Conservation (phyloP, 2,329 filamentous ascomycete genomes). For the Fusarium sp. region DNA sequence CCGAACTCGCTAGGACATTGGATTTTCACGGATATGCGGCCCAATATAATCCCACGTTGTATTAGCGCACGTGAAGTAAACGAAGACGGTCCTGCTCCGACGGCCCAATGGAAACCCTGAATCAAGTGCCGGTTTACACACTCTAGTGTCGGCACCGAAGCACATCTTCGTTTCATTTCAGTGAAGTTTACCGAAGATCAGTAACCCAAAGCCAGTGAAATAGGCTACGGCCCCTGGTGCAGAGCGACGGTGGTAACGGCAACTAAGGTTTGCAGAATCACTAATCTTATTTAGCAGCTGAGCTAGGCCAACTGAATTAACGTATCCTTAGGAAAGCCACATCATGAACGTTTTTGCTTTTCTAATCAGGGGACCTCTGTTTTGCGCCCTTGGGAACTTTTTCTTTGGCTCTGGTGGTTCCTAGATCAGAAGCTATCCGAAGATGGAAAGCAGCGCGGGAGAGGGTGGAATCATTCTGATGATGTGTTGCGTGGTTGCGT, state of each 20-base stretch:
- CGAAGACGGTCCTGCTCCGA: not conserved
- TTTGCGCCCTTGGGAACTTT: not conserved
- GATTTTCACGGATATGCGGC: not conserved
- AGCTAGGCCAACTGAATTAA: not conserved
- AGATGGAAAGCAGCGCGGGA: not conserved
- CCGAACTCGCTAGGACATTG: not conserved
- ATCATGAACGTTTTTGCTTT: not conserved
- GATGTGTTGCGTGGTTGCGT: not conserved
- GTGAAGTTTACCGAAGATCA: not conserved
- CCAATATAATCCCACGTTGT: not conserved
- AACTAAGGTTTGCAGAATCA: not conserved
- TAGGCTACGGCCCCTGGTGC: not conserved
- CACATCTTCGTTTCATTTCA: not conserved
- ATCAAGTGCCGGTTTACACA: not conserved
- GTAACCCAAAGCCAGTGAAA: not conserved
- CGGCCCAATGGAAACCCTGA: not conserved
- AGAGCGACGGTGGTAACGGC: not conserved
- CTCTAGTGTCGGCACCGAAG: not conserved
- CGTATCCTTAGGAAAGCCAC: not conserved
- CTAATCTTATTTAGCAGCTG: not conserved
- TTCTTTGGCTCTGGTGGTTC: not conserved
- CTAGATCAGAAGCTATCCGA: not conserved
- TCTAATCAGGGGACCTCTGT: not conserved
- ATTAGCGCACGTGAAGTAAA: not conserved
- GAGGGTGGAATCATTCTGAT: not conserved